A percentile compares a stretch with the other conserved stretches of the same genome.
These are phyloP conservation scores for Saccharomycopsis synnaedendra DNA, from an alignment of 805 yeast genomes.

Conservation along the genomic window DNA sequence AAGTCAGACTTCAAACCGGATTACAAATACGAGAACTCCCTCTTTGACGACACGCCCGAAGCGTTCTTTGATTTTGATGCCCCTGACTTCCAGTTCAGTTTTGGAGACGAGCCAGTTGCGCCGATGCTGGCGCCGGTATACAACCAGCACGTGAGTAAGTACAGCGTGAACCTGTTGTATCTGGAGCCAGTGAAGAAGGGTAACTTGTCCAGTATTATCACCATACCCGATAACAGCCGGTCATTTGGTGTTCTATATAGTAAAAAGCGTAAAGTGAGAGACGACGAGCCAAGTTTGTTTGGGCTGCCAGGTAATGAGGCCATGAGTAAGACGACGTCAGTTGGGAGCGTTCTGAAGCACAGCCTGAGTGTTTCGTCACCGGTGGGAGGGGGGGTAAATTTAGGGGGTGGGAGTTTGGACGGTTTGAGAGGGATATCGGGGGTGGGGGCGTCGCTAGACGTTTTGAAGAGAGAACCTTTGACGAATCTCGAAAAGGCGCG, in stretches of 20 bases:
- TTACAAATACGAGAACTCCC: not conserved
- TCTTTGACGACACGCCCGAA: not conserved
- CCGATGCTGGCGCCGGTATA: not conserved
- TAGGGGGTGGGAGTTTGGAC: too few species aligned
- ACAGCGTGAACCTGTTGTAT: conserved; percentile 12
- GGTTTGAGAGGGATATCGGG: too few species aligned
- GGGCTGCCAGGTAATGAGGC: not conserved
- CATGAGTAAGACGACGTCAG: too few species aligned
- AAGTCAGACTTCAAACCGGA: not conserved
- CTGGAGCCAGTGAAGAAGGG: conserved; percentile 15
- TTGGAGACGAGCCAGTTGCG: not conserved
- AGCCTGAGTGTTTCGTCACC: conserved; percentile 1
- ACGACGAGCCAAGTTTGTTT: conserved; percentile 1
- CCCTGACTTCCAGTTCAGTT: not conserved
- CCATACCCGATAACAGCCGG: conserved; percentile 15
- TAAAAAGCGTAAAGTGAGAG: conserved; percentile 14
- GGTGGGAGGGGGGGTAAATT: too few species aligned
- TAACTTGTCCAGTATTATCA: conserved; percentile 12
- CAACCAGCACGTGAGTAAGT: conserved; percentile 13
- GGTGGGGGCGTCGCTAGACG: too few species aligned
- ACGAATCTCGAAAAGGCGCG: conserved; percentile 9
- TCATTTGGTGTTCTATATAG: conserved; percentile 14
- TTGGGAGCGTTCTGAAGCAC: not conserved
- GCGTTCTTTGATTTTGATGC: not conserved
- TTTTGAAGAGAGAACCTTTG: not conserved